Evolutionary conservation across 2,329 filamentous ascomycete species (phyloP).

Genomic region (Fusarium citri): DNA sequence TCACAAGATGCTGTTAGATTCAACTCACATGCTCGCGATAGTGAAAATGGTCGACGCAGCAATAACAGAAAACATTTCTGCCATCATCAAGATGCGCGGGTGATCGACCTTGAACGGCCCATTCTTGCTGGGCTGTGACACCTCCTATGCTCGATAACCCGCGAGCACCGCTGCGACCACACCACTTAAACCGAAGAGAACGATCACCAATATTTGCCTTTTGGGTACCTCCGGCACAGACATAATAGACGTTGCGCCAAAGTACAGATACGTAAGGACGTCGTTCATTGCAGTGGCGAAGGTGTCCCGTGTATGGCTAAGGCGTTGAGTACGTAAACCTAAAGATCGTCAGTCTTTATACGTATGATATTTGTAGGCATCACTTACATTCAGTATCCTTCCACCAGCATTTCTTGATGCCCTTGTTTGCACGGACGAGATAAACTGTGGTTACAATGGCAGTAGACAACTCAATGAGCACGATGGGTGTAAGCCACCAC

Average conservation of each 20-base stretch:
- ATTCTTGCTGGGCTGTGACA: not conserved
- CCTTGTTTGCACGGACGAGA: rapidly evolving
- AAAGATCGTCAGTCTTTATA: not conserved
- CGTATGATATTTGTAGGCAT: not conserved
- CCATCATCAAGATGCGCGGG: not conserved
- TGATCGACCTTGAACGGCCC: not conserved
- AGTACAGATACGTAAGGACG: not conserved
- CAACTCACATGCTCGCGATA: not conserved
- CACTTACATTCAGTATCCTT: not conserved
- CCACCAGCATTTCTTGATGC: not conserved
- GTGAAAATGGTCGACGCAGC: not conserved
- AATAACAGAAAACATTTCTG: not conserved
- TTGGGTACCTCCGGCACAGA: not conserved
- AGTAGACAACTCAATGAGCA: not conserved
- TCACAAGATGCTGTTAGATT: not conserved
- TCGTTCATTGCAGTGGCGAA: not conserved
- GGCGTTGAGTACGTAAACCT: not conserved
- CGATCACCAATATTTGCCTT: not conserved
- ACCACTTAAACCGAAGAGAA: not conserved
- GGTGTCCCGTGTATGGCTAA: not conserved
- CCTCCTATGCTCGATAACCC: not conserved
- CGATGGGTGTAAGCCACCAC: not conserved
- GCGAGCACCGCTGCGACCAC: not conserved
- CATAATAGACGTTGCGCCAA: not conserved
- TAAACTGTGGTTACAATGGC: not conserved